Evolutionary conservation across 345 rosid species (phyloP), one percentile per base, ranked within the genome.

Genomic region (Gynandropsis gynandra): DNA sequence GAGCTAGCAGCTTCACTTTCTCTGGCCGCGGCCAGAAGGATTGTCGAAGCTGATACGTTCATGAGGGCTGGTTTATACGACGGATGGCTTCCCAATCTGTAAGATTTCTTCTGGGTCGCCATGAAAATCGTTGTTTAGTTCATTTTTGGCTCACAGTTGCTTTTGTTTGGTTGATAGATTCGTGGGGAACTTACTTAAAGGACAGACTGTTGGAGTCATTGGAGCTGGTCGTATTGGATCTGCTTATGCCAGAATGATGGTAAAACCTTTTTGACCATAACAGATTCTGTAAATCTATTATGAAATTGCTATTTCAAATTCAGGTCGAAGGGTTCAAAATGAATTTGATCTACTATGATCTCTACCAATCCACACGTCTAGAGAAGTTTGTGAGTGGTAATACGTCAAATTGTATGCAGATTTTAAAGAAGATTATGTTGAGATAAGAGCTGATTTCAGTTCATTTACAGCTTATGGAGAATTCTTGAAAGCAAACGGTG

Each of bases 211-310:
- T 56, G 98, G 96, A 58, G 98, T 92, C 47, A 87, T 92, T 64
- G 98, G 98, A 50, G 96, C 96, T 52, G 96, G 98, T 54, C 95
- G 95, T 52, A 90, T 90, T n/a, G 98, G 96, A 41, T 90, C 96
- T 47, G 95, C 98, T 14, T 92, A 92, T 60, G 96, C 96, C 35
- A 79, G 95, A 72, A 92, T 87, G 95, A 92, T 92, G 98, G 98
- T 87, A 73, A 59, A 53, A 37, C 16, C 7, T 44, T 13, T 58
- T 40, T 37, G 4, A 41, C 45, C 2, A 41, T 7, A 2, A 41
- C 13, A 41, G 16, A 8, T 4, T 45, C 3, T n/a, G n/a, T n/a
- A n/a, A n/a, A n/a, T n/a, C n/a, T n/a, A n/a, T n/a, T n/a, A n/a
- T n/a, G n/a, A n/a, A n/a, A n/a, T n/a, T n/a, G n/a, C n/a, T n/a